These are phyloP conservation scores for Phytophthora fragariae DNA, from an alignment of 352 stramenopile genomes.

Conservation along the genomic window DNA sequence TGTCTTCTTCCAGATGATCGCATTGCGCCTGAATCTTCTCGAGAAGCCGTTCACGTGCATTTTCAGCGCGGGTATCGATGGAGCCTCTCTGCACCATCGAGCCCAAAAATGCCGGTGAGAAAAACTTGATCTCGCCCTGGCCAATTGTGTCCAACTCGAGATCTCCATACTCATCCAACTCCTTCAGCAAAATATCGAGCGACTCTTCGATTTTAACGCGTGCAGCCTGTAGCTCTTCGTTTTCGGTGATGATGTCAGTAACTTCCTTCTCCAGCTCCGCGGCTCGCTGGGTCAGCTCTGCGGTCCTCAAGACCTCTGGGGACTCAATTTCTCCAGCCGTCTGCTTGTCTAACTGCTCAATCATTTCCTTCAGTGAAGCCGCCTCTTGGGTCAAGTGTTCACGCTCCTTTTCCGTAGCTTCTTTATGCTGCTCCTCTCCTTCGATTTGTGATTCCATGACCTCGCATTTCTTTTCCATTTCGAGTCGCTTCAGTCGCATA, in stretches of 20 bases:
- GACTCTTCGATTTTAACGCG: constrained; percentile 61
- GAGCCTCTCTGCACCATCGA: constrained; percentile 65
- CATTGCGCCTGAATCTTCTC: constrained; percentile 62
- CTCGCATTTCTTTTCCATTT: constrained; percentile 66
- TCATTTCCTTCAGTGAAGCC: constrained; percentile 56
- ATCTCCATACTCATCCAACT: constrained; percentile 71
- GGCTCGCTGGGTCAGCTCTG: constrained; percentile 61
- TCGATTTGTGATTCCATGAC: constrained; percentile 62
- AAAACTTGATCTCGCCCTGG: constrained; percentile 69
- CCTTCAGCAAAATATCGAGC: constrained; percentile 66
- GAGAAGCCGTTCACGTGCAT: constrained; percentile 67
- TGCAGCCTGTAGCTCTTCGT: constrained; percentile 65
- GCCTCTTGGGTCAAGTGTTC: constrained; percentile 66
- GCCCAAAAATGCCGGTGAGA: constrained; percentile 73
- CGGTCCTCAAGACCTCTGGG: constrained; percentile 64
- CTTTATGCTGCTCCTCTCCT: constrained; percentile 50
- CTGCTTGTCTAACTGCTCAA: constrained; percentile 72
- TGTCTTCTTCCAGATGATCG: constrained; percentile 63
- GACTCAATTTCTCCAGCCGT: constrained; percentile 66
- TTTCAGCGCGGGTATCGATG: constrained; percentile 66
- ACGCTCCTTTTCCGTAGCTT: constrained; percentile 64
- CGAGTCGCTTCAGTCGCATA: constrained; percentile 56
- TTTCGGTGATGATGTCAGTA: constrained; percentile 72
- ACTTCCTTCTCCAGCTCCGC: constrained; percentile 76
- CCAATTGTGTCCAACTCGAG: constrained; percentile 53